phyloP scores from a whole-genome alignment of 768 basidiomycete species.

The Psilocybe subaeruginosa region DNA sequence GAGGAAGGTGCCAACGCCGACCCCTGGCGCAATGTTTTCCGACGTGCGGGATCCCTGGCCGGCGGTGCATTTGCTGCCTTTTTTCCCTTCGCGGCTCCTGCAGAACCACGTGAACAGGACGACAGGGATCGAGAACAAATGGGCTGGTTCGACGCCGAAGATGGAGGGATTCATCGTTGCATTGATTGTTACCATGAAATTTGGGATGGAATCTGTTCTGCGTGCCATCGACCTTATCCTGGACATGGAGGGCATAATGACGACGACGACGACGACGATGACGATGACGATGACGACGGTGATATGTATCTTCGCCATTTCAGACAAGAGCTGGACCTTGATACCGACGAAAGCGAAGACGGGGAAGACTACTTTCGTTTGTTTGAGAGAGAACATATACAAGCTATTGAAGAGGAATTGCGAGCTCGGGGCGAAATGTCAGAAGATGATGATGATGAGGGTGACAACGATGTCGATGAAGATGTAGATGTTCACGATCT shows the following conservation, averaged over 20 bases:
- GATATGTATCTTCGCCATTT: not conserved
- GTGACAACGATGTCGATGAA: not conserved
- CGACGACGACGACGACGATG: conserved; percentile 37
- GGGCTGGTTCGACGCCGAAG: conserved; percentile 74
- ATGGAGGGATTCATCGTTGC: conserved; percentile 79
- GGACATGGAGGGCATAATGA: conserved; percentile 49
- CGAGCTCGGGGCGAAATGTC: not conserved
- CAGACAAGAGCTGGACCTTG: not conserved
- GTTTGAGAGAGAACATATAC: too few relatives aligned
- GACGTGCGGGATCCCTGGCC: conserved; percentile 17
- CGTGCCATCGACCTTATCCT: conserved; percentile 61
- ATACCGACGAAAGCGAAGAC: not conserved
- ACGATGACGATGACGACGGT: conserved; percentile 1
- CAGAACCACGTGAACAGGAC: conserved; percentile 16
- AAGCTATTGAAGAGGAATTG: not conserved
- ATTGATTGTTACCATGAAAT: conserved; percentile 81
- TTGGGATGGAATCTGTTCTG: conserved; percentile 65
- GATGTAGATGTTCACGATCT: conserved; percentile 5
- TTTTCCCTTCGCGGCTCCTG: not conserved
- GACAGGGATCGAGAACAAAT: conserved; percentile 40
- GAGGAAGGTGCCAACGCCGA: conserved; percentile 38
- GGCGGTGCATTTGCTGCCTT: not conserved
- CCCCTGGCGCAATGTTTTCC: conserved; percentile 73
- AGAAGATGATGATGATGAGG: conserved; percentile 6
- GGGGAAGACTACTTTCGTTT: not conserved